A percentile compares a stretch with the other conserved stretches of the same genome.
Conservation (phyloP, 495 filamentous ascomycete species). For the Penicillium chermesinum region DNA sequence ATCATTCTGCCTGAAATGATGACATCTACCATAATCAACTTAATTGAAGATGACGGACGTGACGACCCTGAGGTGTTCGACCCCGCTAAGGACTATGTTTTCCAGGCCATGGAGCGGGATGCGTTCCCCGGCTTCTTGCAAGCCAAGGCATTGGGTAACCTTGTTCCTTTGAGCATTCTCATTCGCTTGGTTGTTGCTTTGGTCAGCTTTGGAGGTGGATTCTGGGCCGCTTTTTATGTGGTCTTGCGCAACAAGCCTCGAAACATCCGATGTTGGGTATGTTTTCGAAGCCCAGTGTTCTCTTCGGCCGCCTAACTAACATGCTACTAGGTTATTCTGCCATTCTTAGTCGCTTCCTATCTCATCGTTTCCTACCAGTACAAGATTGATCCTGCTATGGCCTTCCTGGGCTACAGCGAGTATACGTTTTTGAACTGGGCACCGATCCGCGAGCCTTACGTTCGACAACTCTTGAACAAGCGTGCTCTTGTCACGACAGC, state of each 20-base stretch:
- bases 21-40: constrained; percentile 68
- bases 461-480: constrained; percentile 74
- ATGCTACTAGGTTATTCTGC: constrained; percentile 71
- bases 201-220: constrained; percentile 78
- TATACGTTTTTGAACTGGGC: constrained; percentile 91
- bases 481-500: constrained; percentile 71
- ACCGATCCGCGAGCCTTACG: constrained; percentile 80
- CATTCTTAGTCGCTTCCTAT: constrained; percentile 87
- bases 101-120: constrained; percentile 98
- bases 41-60: constrained; percentile 81
- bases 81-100: constrained; percentile 96
- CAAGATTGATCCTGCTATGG: constrained; percentile 85
- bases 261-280: constrained; percentile 74
- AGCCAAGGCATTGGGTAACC: constrained; percentile 89
- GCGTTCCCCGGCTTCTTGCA: constrained; percentile 95
- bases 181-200: constrained; percentile 81
- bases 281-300: constrained; percentile 17
- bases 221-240: constrained; percentile 89
- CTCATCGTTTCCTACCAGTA: constrained; percentile 88
- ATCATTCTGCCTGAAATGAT: constrained; percentile 88
- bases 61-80: constrained; percentile 98
- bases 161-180: constrained; percentile 82
- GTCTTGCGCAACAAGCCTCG: constrained; percentile 82
- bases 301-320: constrained; percentile 13
- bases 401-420: constrained; percentile 83